phyloP scores from a whole-genome alignment of 495 filamentous ascomycete species.

The Lineolata rhizophorae region DNA sequence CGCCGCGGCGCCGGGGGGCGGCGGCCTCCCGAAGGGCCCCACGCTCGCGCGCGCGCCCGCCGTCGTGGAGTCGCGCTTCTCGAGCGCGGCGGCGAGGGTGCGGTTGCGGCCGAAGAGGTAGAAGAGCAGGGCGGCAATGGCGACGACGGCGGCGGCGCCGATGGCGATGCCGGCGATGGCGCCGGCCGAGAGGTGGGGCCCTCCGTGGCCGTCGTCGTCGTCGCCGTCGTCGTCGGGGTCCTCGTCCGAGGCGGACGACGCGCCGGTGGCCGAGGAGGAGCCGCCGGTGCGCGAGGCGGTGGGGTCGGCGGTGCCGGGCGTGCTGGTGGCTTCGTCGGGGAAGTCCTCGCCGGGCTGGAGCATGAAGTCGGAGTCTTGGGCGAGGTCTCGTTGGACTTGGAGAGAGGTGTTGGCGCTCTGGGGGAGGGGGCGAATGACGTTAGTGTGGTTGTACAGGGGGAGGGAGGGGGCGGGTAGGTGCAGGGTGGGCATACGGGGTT shows the following conservation, averaged over 20 bases:
- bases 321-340: conserved; percentile 12
- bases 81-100: background rate
- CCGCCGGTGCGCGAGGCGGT: conserved; percentile 1
- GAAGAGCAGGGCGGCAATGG: conserved; percentile 15
- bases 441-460: no score
- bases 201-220: conserved; percentile 1
- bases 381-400: background rate
- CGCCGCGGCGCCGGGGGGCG: background rate
- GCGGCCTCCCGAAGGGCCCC: background rate
- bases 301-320: conserved; percentile 7
- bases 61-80: no score
- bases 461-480: no score
- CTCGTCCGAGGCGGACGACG: conserved; percentile 2
- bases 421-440: no score
- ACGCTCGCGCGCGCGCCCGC: no score
- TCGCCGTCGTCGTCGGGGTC: conserved; percentile 3
- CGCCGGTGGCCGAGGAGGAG: background rate
- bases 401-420: conserved; percentile 12
- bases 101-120: background rate
- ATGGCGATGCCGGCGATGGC: conserved; percentile 26
- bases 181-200: conserved; percentile 14
- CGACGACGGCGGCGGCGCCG: conserved; percentile 16
- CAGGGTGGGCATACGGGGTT: no score
- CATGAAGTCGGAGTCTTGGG: conserved; percentile 16
- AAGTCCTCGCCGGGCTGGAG: conserved; percentile 22